Conservation (phyloP, 805 yeast genomes). For the Ogataea nitratoaversa region DNA sequence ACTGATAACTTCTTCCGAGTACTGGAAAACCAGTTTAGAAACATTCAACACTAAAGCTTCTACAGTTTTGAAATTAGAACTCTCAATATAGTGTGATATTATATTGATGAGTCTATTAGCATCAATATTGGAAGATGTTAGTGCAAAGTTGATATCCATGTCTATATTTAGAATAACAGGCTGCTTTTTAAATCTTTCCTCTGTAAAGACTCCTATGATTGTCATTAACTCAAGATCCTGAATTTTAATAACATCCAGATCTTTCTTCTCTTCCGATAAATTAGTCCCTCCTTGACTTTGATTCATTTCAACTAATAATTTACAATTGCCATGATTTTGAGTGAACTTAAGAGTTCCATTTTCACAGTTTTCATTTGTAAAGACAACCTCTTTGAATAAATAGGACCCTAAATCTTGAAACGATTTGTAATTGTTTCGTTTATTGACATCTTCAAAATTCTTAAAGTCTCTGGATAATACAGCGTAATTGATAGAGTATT, state of each 20-base stretch:
- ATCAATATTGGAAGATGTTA: constrained; percentile 21
- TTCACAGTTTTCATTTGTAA: constrained; percentile 13
- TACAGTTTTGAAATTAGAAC: constrained; percentile 82
- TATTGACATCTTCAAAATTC: constrained; percentile 42
- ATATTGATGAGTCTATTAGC: constrained; percentile 42
- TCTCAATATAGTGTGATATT: constrained; percentile 60
- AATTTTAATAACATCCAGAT: constrained; percentile 32
- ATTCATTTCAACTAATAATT: constrained; percentile 7
- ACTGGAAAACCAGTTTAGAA: constrained; percentile 34
- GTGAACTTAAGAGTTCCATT: constrained; percentile 14
- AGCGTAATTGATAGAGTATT: constrained; percentile 84
- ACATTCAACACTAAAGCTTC: constrained; percentile 83
- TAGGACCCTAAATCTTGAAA: constrained; percentile 33
- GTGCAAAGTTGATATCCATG: constrained; percentile 22
- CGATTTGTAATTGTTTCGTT: constrained; percentile 38
- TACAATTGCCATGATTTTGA: constrained; percentile 5
- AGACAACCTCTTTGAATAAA: constrained; percentile 18
- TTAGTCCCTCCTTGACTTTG: background rate
- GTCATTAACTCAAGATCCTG: constrained; percentile 57
- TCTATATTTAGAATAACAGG: constrained; percentile 61
- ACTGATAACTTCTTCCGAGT: constrained; percentile 5
- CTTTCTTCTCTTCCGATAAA: background rate
- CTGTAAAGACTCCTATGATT: constrained; percentile 89
- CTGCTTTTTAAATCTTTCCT: constrained; percentile 81
- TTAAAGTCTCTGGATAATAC: constrained; percentile 67